Base-by-base conservation (phyloP, 106 monocot species). In the Dendrobium nobile region DNA sequence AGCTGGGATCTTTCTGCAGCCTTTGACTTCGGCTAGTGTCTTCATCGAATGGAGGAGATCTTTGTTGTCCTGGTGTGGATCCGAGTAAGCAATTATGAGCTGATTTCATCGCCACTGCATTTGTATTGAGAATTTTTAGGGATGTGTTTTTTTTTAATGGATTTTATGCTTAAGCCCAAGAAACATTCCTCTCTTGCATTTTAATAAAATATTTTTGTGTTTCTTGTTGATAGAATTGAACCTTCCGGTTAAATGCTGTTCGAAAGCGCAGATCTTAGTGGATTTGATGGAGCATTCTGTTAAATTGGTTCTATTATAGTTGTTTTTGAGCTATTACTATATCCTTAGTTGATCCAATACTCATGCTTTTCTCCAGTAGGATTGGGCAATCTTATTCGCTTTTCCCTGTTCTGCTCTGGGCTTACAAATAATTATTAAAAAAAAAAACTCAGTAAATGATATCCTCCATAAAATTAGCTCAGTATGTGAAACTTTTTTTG, bases 231-330 rank as follows among this genome's bases (percentile, higher is more conserved):
- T 61, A n/a, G 22, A 61, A n/a, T n/a, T 61, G 61, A 61, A 61
- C 22, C 22, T 61, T 61, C 1, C 6, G 20, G n/a, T 61, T 19
- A 10, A 61, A n/a, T 20, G 61, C 9, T 61, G 61, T 61, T 61
- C 4, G 61, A 61, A 61, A 61, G n/a, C 61, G 61, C 22, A 61
- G 61, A 61, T 19, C 61, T 61, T 61, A 5, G n/a, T 61, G 19
- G 61, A 61, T 61, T 61, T 61, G 61, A n/a, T 61, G 22, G 61
- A n/a, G 22, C 61, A 61, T 61, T 51, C 51, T 61, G 61, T 61
- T 61, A n/a, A 61, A 61, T n/a, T 61, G 20, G 61, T 11, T 51
- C 11, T 51, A 51, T 51, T 10, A 15, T 15, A 13, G 51, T 51
- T 13, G 51, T n/a, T 61, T n/a, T 61, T 61, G 22, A 9, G 20